A percentile compares a stretch with the other conserved stretches of the same genome.
Conservation (phyloP, 331 rosid genomes). For the Rhamnella rubrinervis region DNA sequence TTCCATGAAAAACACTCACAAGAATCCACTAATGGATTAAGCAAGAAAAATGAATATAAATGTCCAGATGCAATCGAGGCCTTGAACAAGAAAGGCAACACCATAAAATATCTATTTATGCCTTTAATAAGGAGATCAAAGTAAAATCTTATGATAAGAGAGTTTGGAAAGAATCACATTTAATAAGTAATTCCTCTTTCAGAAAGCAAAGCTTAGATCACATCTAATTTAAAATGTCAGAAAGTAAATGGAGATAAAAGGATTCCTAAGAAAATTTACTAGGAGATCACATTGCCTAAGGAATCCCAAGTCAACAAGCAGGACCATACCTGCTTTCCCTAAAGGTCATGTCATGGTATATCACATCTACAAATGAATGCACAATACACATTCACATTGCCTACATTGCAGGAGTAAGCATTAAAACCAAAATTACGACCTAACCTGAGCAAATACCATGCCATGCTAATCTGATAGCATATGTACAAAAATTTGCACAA, state of each 20-base stretch:
- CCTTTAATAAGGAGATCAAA: not conserved
- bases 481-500: not conserved
- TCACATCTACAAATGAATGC: not conserved
- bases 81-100: not conserved
- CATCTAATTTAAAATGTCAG: not conserved
- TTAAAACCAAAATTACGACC: not conserved
- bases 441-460: not conserved
- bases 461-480: not conserved
- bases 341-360: not conserved
- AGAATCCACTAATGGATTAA: no score
- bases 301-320: not conserved
- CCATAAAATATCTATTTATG: not conserved
- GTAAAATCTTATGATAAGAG: not conserved
- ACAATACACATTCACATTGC: not conserved
- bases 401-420: not conserved
- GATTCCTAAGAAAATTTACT: not conserved
- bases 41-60: no score
- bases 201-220: not conserved
- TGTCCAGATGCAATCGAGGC: not conserved
- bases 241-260: not conserved
- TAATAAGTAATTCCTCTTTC: not conserved
- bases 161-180: not conserved
- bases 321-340: not conserved
- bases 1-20: no score
- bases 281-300: not conserved